phyloP scores from a whole-genome alignment of 352 stramenopile species.

The Globisporangium irregulare region DNA sequence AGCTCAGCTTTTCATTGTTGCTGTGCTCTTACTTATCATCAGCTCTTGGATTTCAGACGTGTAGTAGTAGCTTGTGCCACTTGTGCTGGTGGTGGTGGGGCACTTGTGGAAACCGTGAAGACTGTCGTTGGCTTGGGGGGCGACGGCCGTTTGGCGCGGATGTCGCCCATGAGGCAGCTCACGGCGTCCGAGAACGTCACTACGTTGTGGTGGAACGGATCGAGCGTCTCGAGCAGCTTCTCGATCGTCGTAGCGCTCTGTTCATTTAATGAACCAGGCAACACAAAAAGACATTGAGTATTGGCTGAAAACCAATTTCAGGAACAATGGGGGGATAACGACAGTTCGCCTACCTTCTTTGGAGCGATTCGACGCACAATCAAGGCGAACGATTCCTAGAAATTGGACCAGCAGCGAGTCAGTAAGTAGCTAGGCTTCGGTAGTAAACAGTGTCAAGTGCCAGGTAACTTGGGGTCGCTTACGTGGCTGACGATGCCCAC shows the following conservation, averaged over 20 bases:
- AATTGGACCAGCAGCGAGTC: too few relatives aligned
- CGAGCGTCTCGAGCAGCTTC: slow-evolving; percentile 45
- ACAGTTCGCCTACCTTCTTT: slow-evolving; percentile 19
- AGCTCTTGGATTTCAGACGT: background rate
- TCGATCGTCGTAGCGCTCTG: slow-evolving; percentile 33
- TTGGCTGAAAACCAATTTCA: background rate
- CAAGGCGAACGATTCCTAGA: slow-evolving; percentile 31
- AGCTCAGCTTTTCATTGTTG: too few relatives aligned
- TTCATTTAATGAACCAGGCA: background rate
- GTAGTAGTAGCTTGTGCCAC: background rate
- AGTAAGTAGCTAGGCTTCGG: too few relatives aligned
- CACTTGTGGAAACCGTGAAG: too few relatives aligned
- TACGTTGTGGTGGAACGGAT: slow-evolving; percentile 68
- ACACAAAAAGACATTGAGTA: background rate
- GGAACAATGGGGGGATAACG: background rate
- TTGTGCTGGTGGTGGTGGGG: background rate
- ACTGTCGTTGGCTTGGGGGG: background rate
- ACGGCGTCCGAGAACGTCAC: slow-evolving; percentile 73
- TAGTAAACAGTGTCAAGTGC: background rate
- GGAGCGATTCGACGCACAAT: slow-evolving; percentile 35
- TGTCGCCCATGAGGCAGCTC: slow-evolving; percentile 33
- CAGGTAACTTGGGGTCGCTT: background rate
- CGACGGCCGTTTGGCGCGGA: slow-evolving; percentile 24
- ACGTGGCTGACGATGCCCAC: slow-evolving; percentile 58
- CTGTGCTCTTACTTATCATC: too few relatives aligned